A percentile compares a stretch with the other conserved stretches of the same genome.
phyloP scores from a whole-genome alignment of 257 asterid genomes.

The Craterostigma plantagineum region DNA sequence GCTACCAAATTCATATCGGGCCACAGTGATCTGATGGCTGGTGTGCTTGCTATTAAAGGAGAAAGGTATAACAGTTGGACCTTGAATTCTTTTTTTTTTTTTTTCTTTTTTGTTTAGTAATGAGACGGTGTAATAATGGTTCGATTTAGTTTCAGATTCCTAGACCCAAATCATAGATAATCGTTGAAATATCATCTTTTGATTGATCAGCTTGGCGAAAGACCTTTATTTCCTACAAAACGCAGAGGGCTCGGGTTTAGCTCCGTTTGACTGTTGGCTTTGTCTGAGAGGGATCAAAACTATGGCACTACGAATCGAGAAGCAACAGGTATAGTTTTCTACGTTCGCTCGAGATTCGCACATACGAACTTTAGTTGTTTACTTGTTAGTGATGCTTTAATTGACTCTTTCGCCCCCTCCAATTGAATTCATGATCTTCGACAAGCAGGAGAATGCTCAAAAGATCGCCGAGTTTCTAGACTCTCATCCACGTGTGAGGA shows the following conservation, averaged over 20 bases:
- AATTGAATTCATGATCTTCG: too few relatives aligned
- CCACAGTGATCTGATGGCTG: slow-evolving; percentile 84
- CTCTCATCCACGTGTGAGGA: slow-evolving; percentile 52
- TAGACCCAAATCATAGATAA: too few relatives aligned
- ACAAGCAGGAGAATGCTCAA: slow-evolving; percentile 62
- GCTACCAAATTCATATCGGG: slow-evolving; percentile 89
- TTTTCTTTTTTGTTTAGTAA: too few relatives aligned
- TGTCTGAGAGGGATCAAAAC: slow-evolving; percentile 86
- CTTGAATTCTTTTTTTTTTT: background rate
- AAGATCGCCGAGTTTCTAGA: slow-evolving; percentile 73
- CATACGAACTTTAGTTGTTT: background rate
- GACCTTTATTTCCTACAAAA: slow-evolving; percentile 69
- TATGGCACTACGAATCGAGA: slow-evolving; percentile 75
- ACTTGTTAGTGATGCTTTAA: too few relatives aligned
- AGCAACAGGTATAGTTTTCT: slow-evolving; percentile 48
- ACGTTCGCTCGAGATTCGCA: background rate
- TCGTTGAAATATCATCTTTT: too few relatives aligned
- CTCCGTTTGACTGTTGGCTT: slow-evolving; percentile 98
- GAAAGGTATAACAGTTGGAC: slow-evolving; percentile 28
- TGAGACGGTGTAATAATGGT: background rate
- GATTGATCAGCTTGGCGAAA: slow-evolving; percentile 46
- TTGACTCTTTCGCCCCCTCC: too few relatives aligned
- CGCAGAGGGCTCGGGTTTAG: slow-evolving; percentile 87
- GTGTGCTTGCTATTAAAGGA: slow-evolving; percentile 61
- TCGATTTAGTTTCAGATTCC: slow-evolving; percentile 1